Base-by-base conservation (phyloP, 805 yeast genomes). In the Kurtzmaniella cleridarum region DNA sequence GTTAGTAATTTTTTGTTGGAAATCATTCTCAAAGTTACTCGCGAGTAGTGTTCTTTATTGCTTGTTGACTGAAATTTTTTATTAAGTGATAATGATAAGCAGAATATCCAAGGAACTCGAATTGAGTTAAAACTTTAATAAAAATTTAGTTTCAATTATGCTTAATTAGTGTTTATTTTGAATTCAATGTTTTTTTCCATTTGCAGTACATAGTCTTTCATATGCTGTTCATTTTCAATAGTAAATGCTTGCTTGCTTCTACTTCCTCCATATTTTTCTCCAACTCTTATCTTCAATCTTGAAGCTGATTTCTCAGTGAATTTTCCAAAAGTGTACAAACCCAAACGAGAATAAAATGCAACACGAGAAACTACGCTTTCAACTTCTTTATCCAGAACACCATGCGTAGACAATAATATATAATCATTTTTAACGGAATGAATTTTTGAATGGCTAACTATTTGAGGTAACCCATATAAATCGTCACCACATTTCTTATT, bases 321-420 rank as follows among this genome's bases (percentile, higher is more conserved):
- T 27, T 34, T 30, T 30, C 44, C 44, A 5, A 55, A 43, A 11
- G 55, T 56, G 39, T 55, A 66, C 15, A 64, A 44, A 3, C 73
- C 73, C 15, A 54, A 50, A 30, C 50, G 39, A 7, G 62, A 46
- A 6, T 60, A 53, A 23, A 55, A 32, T 2, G 64, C 64, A 35
- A 39, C 53, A 15, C 53, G 53, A 26, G 71, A 53, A 14, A 60
- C 52, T 41, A 55, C 57, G 16, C 59, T 59, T 28, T 45, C 55
- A 36, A 53, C 54, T 14, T 49, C 37, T 3, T 62, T 56, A n/a
- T 50, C 52, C 23, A 48, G 45, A 24, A 56, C 53, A 24, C 60
- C 62, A 5, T 57, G 50, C 1, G 58, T 52, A 8, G 51, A 35
- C 4, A 54, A 53, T 3, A 31, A 32, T 1, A 65, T 68, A 28